Evolutionary conservation across 148 eudicot species (phyloP).

Genomic region (Rhododendron ovatum): DNA sequence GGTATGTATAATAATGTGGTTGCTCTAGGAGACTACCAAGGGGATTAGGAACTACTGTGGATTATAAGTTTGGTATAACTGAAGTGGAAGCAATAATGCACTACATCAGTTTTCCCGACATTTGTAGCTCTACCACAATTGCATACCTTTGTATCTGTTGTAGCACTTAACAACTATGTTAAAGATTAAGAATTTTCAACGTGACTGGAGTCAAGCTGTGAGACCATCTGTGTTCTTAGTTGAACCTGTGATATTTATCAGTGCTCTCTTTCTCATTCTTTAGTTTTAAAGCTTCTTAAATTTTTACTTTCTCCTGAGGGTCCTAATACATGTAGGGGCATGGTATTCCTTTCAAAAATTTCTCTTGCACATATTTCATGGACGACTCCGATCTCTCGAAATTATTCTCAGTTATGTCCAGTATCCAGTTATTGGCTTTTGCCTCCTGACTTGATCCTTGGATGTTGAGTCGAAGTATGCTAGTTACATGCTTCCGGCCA

Average conservation of each 20-base stretch:
- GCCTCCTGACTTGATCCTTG: neutral
- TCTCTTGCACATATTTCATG: neutral
- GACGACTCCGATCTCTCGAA: neutral
- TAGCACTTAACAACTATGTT: neutral
- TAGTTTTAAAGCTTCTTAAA: neutral
- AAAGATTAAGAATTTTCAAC: neutral
- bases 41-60: neutral
- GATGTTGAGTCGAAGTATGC: neutral
- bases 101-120: neutral
- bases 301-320: neutral
- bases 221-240: neutral
- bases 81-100: neutral
- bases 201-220: neutral
- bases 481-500: neutral
- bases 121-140: neutral
- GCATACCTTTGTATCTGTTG: neutral
- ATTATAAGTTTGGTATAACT: neutral
- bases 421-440: neutral
- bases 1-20: neutral
- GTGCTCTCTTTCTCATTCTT: neutral
- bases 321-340: neutral
- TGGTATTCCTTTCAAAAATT: neutral
- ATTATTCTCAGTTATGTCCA: neutral
- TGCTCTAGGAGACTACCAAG: neutral
- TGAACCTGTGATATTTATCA: neutral